Conservation (phyloP, 75 land plant genomes). For the Isoetes taiwanensis region DNA sequence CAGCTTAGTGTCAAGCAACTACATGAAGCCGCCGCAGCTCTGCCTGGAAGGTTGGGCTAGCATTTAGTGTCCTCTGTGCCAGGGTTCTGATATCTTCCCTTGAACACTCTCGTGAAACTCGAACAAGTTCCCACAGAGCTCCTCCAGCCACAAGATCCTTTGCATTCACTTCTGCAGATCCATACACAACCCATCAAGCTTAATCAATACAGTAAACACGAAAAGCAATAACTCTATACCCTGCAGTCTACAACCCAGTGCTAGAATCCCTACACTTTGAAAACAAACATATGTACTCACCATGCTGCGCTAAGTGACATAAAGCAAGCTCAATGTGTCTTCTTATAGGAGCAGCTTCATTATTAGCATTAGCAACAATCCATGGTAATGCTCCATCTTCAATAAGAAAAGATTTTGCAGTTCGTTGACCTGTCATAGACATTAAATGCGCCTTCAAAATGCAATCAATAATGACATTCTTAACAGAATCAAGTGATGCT, state of each 20-base stretch:
- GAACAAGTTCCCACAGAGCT: constrained; percentile 50
- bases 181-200: not conserved
- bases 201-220: not conserved
- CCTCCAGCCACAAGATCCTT: constrained; percentile 51
- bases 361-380: constrained; percentile 57
- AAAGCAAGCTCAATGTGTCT: constrained; percentile 83
- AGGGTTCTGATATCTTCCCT: constrained; percentile 76
- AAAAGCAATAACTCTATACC: not conserved
- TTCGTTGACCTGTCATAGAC: constrained; percentile 36
- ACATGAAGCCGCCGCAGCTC: constrained; percentile 37
- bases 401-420: constrained; percentile 53
- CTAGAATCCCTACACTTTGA: not conserved
- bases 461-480: not conserved
- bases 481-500: not conserved
- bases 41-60: constrained; percentile 37
- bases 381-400: constrained; percentile 73
- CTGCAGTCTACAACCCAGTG: not conserved
- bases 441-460: not conserved
- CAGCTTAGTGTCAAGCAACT: constrained; percentile 11
- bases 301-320: constrained; percentile 88
- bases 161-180: constrained; percentile 64
- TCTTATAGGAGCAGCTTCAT: constrained; percentile 38
- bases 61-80: constrained; percentile 50
- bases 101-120: constrained; percentile 56
- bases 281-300: constrained; percentile 16